Evolutionary conservation across 2,329 filamentous ascomycete species (phyloP).

Genomic region (Phyllosticta capitalensis): DNA sequence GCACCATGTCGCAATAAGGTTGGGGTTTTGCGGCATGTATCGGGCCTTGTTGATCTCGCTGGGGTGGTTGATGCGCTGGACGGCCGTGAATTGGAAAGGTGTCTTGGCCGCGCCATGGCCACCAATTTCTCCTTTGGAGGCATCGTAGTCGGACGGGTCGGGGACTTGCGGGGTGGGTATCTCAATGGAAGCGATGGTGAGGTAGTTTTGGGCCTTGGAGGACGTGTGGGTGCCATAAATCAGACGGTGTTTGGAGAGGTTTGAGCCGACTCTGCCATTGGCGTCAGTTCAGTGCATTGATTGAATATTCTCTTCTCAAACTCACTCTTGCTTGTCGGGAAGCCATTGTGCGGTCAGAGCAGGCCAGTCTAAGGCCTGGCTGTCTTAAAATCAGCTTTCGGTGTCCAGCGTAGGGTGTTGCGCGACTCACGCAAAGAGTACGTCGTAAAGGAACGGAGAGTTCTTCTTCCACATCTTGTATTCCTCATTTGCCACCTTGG

Average conservation of each 20-base stretch:
- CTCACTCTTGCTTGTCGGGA: constrained; percentile 75
- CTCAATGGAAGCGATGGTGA: constrained; percentile 90
- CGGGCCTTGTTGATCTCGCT: constrained; percentile 97
- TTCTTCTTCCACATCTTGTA: constrained; percentile 99
- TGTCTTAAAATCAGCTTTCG: constrained; percentile 19
- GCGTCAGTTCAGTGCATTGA: not conserved
- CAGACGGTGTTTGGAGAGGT: constrained; percentile 77
- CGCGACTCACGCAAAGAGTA: constrained; percentile 65
- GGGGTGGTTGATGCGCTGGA: constrained; percentile 93
- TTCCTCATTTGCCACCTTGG: constrained; percentile 94
- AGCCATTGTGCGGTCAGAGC: constrained; percentile 98
- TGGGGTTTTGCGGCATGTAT: constrained; percentile 94
- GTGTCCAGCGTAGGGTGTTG: not conserved
- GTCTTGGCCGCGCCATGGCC: constrained; percentile 75
- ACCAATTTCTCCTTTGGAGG: constrained; percentile 85
- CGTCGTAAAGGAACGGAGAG: constrained; percentile 93
- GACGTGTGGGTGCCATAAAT: constrained; percentile 93
- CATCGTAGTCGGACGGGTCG: constrained; percentile 78
- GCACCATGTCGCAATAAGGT: constrained; percentile 89
- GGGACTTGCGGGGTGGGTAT: constrained; percentile 69
- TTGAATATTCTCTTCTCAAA: constrained; percentile 9
- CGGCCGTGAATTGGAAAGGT: constrained; percentile 78
- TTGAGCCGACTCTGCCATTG: constrained; percentile 51
- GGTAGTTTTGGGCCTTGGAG: constrained; percentile 73
- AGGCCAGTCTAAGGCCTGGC: constrained; percentile 92